Percentiles rank a stretch among this genome's conserved stretches.
Conservation (phyloP, 2,329 filamentous ascomycete genomes). For the Clathrospora elynae region DNA sequence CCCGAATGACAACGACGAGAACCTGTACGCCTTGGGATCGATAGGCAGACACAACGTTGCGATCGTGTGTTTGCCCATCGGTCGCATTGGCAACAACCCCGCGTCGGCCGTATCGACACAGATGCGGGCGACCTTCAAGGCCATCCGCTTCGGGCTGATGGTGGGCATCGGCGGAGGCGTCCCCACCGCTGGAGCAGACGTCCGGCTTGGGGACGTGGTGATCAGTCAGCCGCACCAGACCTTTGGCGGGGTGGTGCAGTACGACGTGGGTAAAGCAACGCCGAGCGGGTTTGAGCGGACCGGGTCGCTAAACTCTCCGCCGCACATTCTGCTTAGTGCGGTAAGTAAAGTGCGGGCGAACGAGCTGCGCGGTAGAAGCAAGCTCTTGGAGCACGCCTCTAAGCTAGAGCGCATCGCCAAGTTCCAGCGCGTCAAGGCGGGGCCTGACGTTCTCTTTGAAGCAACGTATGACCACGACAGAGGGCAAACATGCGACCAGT, state of each 20-base stretch:
- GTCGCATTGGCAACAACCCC: slow-evolving; percentile 40
- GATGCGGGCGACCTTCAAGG: slow-evolving; percentile 39
- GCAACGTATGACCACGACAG: slow-evolving; percentile 1
- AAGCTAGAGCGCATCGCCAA: slow-evolving; percentile 9
- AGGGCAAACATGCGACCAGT: slow-evolving; percentile 1
- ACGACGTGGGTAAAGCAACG: slow-evolving; percentile 26
- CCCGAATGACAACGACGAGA: slow-evolving; percentile 33
- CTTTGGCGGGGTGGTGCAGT: slow-evolving; percentile 23
- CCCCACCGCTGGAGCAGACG: slow-evolving; percentile 19
- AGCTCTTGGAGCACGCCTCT: slow-evolving; percentile 1
- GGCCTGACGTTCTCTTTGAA: slow-evolving; percentile 2
- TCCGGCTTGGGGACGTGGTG: slow-evolving; percentile 33
- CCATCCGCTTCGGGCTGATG: slow-evolving; percentile 49
- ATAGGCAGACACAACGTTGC: slow-evolving; percentile 42
- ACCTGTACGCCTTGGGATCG: slow-evolving; percentile 24
- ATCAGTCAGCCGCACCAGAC: slow-evolving; percentile 18
- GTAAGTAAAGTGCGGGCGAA: slow-evolving; percentile 8
- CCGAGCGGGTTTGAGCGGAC: slow-evolving; percentile 17
- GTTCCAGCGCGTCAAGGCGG: slow-evolving; percentile 14
- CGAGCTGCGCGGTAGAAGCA: slow-evolving; percentile 1
- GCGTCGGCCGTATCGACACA: slow-evolving; percentile 41
- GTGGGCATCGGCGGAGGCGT: slow-evolving; percentile 51
- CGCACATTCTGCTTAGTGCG: slow-evolving; percentile 11
- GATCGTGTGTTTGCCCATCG: slow-evolving; percentile 16
- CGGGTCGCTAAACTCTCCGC: slow-evolving; percentile 13